Conservation (phyloP, 1,284 basidiomycete genomes). For the Apiotrichum akiyoshidainum region DNA sequence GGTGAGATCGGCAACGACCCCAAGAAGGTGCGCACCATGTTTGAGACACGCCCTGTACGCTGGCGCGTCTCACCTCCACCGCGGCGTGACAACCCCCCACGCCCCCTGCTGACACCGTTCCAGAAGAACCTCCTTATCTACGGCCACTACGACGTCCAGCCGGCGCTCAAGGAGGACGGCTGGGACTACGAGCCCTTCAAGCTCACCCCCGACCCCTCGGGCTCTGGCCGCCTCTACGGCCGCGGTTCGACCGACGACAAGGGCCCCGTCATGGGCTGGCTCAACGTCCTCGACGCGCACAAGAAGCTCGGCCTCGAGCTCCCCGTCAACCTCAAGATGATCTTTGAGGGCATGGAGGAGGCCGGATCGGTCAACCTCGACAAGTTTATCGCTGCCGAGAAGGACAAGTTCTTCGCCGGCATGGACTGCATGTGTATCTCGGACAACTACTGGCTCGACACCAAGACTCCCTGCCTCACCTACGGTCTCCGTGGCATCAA, state of each 20-base stretch:
- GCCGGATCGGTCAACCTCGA: conserved; percentile 90
- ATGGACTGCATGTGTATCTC: conserved; percentile 92
- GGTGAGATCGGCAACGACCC: conserved; percentile 79
- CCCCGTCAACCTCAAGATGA: conserved; percentile 90
- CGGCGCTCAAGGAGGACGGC: conserved; percentile 69
- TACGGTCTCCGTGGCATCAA: conserved; percentile 71
- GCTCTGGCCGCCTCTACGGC: conserved; percentile 63
- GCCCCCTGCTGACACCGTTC: not conserved
- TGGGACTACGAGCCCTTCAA: conserved; percentile 91
- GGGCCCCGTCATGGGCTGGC: conserved; percentile 86
- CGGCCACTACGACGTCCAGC: conserved; percentile 67
- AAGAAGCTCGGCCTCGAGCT: conserved; percentile 67
- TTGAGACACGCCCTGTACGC: no score
- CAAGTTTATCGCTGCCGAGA: conserved; percentile 79
- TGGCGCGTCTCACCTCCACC: no score
- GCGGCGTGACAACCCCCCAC: not conserved
- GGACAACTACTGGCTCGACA: conserved; percentile 55
- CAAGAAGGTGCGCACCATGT: conserved; percentile 55
- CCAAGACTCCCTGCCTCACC: conserved; percentile 52
- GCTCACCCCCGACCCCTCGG: conserved; percentile 61
- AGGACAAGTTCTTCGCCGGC: conserved; percentile 78
- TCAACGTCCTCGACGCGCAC: conserved; percentile 92
- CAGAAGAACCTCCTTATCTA: conserved; percentile 86
- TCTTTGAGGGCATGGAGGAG: conserved; percentile 99
- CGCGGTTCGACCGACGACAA: conserved; percentile 93